Percentiles rank a stretch among this genome's conserved stretches.
phyloP scores from a whole-genome alignment of 2,329 filamentous ascomycete genomes.

The Venturiaceae sp. region DNA sequence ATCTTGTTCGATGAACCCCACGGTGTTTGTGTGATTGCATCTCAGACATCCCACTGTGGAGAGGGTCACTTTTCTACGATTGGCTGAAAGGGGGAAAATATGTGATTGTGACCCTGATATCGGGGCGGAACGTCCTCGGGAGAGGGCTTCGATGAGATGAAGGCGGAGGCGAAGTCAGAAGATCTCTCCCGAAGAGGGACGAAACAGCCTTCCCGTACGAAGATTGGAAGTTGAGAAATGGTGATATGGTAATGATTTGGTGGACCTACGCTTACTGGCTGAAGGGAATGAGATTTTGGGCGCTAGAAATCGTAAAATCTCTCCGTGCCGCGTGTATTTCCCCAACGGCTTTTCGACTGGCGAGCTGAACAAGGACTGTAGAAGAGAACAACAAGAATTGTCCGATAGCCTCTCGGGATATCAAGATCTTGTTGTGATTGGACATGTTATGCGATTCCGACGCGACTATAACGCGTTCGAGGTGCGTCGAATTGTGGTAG shows the following conservation, averaged over 20 bases:
- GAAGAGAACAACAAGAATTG: no score
- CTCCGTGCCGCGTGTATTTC: not conserved
- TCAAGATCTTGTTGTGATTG: not conserved
- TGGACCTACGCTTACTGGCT: not conserved
- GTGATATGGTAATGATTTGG: not conserved
- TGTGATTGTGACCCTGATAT: not conserved
- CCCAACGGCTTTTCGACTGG: not conserved
- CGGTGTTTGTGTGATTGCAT: not conserved
- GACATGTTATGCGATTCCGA: not conserved
- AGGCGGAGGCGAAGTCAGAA: not conserved
- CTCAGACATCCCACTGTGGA: not conserved
- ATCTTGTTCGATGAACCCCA: not conserved
- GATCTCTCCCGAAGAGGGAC: not conserved
- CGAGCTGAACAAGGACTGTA: not conserved
- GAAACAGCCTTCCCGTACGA: not conserved
- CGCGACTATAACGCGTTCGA: not conserved
- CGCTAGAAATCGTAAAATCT: not conserved
- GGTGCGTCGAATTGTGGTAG: not conserved
- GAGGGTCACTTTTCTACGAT: not conserved
- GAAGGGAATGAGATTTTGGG: not conserved
- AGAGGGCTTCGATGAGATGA: not conserved
- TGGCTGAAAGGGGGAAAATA: not conserved
- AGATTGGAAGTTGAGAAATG: not conserved
- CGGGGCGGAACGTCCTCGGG: not conserved
- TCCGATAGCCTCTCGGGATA: not conserved